Base-by-base conservation (phyloP, 192 early-diverging fungal species). In the Thamnidium elegans region DNA sequence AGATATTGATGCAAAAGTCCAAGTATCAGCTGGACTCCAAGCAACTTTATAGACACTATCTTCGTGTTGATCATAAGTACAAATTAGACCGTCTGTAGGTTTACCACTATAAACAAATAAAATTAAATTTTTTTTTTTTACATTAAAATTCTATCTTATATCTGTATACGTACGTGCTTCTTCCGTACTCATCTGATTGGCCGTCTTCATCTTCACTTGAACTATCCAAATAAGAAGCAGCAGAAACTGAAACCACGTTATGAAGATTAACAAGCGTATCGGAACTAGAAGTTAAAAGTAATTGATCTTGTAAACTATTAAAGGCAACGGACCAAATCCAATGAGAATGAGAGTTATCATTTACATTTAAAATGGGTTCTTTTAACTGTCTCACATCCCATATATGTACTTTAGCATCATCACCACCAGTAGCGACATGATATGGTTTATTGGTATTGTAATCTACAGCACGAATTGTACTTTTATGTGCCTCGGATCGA, bases 1-100 rank as follows among this genome's bases (percentile, higher is more conserved):
- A 23, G 94, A 97, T 23, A 96, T 69, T 3, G 94, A 95, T 17
- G 91, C 89, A 83, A 96, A 98, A 11, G 94, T 80, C 96, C 96
- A 98, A 1, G 93, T 91, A 75, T 96, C 94, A 0, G 86, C 86
- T 5, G 76, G 78, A 52, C 94, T 96, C 96, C 96, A 98, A 17
- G 89, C 85, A 3, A 88, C 89, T 5, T 89, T 76, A 67, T 97
- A 97, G 3, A 98, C 95, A 65, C 90, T 92, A 54, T 96, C 92
- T 71, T 98, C 94, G 73, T 96, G 95, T 67, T 96, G 93, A 36
- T 95, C 92, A 68, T 87, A 97, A n/a, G 89, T 87, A 6, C 82
- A 81, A 15, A 96, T 82, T 50, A 98, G 80, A 1, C 92, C 93
- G 73, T 98, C 96, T 1, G 82, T 77, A 26, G 87, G 78, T 8